These are phyloP conservation scores for Dioscorea dumetorum DNA, from an alignment of 106 monocot genomes.

Conservation along the genomic window DNA sequence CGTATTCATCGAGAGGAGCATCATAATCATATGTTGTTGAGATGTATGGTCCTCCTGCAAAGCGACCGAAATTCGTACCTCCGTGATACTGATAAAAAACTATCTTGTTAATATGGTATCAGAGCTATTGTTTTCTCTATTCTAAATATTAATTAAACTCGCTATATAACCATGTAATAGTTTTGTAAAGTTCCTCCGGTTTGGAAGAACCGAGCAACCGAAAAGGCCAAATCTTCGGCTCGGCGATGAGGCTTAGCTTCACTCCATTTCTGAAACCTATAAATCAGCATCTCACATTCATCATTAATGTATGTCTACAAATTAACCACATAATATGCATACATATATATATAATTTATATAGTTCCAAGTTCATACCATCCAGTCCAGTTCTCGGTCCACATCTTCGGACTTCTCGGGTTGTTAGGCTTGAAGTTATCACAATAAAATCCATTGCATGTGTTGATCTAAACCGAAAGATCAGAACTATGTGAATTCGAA, in stretches of 20 bases:
- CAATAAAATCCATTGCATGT: slow-evolving; percentile 46
- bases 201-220: slow-evolving; percentile 39
- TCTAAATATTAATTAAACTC: background rate
- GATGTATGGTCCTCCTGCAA: slow-evolving; percentile 52
- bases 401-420: slow-evolving; percentile 18
- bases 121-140: background rate
- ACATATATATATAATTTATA: no score
- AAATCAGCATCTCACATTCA: no score
- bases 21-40: slow-evolving; percentile 57
- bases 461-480: slow-evolving; percentile 13
- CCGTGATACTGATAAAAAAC: slow-evolving; percentile 38
- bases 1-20: slow-evolving; percentile 68
- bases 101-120: no score
- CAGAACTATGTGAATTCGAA: background rate
- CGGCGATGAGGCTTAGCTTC: slow-evolving; percentile 19
- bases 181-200: slow-evolving; percentile 27
- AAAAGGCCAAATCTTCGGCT: slow-evolving; percentile 40
- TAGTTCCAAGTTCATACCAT: slow-evolving; percentile 12
- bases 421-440: slow-evolving; percentile 13
- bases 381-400: slow-evolving; percentile 40
- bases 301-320: no score
- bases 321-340: no score
- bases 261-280: slow-evolving; percentile 37
- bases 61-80: slow-evolving; percentile 52
- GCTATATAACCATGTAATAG: slow-evolving; percentile 43